Base-by-base conservation (phyloP, 2,329 filamentous ascomycete genomes). In the Trichothecium sympodiale region DNA sequence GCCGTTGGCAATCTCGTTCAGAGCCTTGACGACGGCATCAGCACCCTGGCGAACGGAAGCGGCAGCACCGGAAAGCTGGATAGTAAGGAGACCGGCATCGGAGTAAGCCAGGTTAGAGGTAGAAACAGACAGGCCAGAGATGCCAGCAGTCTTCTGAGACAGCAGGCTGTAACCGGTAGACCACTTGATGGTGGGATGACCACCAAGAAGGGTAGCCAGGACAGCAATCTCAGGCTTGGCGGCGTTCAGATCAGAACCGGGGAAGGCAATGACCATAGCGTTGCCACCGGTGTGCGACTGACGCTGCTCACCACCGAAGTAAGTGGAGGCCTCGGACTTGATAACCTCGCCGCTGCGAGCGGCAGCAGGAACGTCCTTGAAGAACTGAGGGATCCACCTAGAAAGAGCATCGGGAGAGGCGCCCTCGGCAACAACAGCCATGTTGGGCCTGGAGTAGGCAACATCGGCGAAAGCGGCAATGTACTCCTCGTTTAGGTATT, bases 321-420 rank as follows among this genome's bases (percentile, higher is more conserved):
- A 98, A 64, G 88, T 91, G 57, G 77, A 74, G 44, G 82, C 69
- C 46, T 75, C 62, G 42, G 67, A 65, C 56, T 76, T 71, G 44
- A 82, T 63, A 33, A 51, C 46, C 46, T 71, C 60, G 51, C 69
- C 64, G 53, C 65, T 61, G 48, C 62, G 59, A 42, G 71, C 56
- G 44, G 69, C 60, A 48, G 67, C 58, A 39, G 80, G 72, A 34
- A 83, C 69, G 41, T 72, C 69, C 58, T 78, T 77, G 72, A 98
- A 96, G 74, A 95, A 95, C 57, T 94, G 78, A 54, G 79, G 77
- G 44, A 93, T 80, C 88, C 89, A 96, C 67, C 91, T 93, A 53
- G 74, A 73, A 46, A 96, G 68, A 43, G 83, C 77, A 39, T 71
- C 66, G 47, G 85, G 71, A 47, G 80, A 78, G 45, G 87, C 81